phyloP scores from a whole-genome alignment of 73 alveolate species.

The Effrenium voratum region DNA sequence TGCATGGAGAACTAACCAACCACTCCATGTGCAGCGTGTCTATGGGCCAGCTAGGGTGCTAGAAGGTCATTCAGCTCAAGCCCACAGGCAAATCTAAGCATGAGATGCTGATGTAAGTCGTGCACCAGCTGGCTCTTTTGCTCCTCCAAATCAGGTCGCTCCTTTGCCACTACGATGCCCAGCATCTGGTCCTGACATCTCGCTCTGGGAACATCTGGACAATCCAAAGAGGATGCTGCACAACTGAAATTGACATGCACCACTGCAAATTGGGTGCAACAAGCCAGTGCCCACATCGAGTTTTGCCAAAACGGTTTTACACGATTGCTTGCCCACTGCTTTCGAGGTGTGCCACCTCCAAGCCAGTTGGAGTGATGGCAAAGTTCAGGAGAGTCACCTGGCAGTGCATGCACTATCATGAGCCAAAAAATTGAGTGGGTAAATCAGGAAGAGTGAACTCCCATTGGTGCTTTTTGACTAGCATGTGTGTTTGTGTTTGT shows the following conservation, averaged over 20 bases:
- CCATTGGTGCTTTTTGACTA: neutral
- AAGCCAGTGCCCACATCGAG: neutral
- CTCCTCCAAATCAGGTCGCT: conserved; percentile 96
- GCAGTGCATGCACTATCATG: neutral
- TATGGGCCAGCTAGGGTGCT: too few relatives aligned
- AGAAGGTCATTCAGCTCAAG: too few relatives aligned
- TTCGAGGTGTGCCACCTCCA: conserved; percentile 41
- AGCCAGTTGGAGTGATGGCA: conserved; percentile 99
- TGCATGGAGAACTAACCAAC: too few relatives aligned
- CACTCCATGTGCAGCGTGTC: too few relatives aligned
- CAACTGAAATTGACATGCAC: neutral
- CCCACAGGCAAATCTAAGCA: too few relatives aligned
- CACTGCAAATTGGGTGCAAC: conserved; percentile 95
- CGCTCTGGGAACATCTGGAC: neutral
- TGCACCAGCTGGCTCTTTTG: conserved; percentile 79
- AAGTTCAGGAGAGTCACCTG: conserved; percentile 99
- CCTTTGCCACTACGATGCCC: conserved; percentile 99
- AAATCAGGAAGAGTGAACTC: too few relatives aligned
- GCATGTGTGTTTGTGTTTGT: too few relatives aligned
- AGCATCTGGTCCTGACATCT: conserved; percentile 98
- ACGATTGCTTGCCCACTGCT: too few relatives aligned
- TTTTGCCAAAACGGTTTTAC: neutral
- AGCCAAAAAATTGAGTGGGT: too few relatives aligned
- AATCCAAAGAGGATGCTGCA: neutral
- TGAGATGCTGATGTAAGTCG: neutral